A percentile compares a stretch with the other conserved stretches of the same genome.
Conservation (phyloP, 352 stramenopile species). For the Phytophthora idaei region DNA sequence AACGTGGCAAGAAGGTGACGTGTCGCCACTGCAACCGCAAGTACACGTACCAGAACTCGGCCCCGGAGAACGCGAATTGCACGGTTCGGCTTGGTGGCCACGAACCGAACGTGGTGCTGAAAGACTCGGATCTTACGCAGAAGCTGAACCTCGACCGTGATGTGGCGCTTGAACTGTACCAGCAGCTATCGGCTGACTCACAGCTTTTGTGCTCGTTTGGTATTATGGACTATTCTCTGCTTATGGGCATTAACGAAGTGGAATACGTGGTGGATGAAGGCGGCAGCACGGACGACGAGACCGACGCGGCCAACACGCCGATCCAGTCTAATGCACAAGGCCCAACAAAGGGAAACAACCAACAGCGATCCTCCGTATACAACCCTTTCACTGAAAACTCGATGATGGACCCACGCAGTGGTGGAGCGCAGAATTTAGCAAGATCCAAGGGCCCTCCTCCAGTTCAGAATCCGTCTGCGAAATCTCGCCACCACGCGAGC, state of each 20-base stretch:
- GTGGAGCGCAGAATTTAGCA: slow-evolving; percentile 31
- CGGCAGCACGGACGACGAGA: slow-evolving; percentile 46
- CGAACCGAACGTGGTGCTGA: slow-evolving; percentile 89
- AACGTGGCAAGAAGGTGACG: slow-evolving; percentile 88
- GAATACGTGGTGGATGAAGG: slow-evolving; percentile 87
- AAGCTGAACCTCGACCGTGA: slow-evolving; percentile 87
- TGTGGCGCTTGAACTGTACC: slow-evolving; percentile 72
- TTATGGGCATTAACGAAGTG: slow-evolving; percentile 91
- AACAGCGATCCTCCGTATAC: slow-evolving; percentile 40
- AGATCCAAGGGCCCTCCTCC: slow-evolving; percentile 34
- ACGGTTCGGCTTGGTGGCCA: slow-evolving; percentile 76
- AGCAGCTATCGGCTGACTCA: slow-evolving; percentile 80
- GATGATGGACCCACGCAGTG: slow-evolving; percentile 65
- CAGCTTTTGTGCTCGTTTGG: slow-evolving; percentile 87
- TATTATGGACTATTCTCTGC: slow-evolving; percentile 93
- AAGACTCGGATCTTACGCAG: slow-evolving; percentile 89
- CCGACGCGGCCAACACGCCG: slow-evolving; percentile 33
- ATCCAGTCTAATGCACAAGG: slow-evolving; percentile 15
- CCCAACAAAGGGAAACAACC: slow-evolving; percentile 21
- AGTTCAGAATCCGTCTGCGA: slow-evolving; percentile 31
- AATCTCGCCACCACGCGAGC: slow-evolving; percentile 64
- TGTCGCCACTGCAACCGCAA: slow-evolving; percentile 91
- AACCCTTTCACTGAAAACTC: slow-evolving; percentile 74
- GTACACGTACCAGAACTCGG: slow-evolving; percentile 75
- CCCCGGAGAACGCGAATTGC: slow-evolving; percentile 74